Evolutionary conservation across 2,329 filamentous ascomycete species (phyloP), one percentile per base, ranked within the genome.

Genomic region (Torrubiella hemipterigena): DNA sequence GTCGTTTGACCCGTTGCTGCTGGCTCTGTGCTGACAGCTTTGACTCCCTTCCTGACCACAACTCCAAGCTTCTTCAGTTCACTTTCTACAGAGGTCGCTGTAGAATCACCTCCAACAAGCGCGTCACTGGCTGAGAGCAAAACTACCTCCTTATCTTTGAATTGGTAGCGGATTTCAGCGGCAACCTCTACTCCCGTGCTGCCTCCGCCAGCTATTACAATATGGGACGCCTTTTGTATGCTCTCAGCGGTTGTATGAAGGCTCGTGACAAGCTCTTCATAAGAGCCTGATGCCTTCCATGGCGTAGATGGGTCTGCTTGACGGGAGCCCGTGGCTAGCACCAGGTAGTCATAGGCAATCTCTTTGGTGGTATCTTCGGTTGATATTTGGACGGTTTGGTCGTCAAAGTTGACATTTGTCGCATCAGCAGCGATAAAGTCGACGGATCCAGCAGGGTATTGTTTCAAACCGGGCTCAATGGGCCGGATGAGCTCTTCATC

Each of bases 131-230:
- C 55, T 3, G 54, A 55, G 5, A 73, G 51, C 17, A 74, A 58
- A 4, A 68, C 38, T 20, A 74, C 56, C 36, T 61, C 55, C 40
- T 69, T 68, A 16, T 57, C 51, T 39, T 59, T 61, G 46, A 58
- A 73, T 40, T 63, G 64, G 47, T 55, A 63, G 29, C 56, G 61
- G 17, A 76, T 58, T 55, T 76, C 71, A 24, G 60, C 68, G 3
- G 66, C 64, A 5, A 61, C 47, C 51, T 76, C 71, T 32, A 70
- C 58, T 32, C 71, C 71, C 3, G 71, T 75, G 28, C 63, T 42
- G 23, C 71, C 71, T 2, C 60, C 69, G 30, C 71, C 71, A 4
- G 59, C 70, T n/a, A 76, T 52, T 35, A 73, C 58, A 42, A 75
- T 62, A 47, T 65, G 63, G 37, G 52, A 52, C 4, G 71, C 70